Conservation (phyloP, 257 asterid species). For the Solanum tarapatanum region DNA sequence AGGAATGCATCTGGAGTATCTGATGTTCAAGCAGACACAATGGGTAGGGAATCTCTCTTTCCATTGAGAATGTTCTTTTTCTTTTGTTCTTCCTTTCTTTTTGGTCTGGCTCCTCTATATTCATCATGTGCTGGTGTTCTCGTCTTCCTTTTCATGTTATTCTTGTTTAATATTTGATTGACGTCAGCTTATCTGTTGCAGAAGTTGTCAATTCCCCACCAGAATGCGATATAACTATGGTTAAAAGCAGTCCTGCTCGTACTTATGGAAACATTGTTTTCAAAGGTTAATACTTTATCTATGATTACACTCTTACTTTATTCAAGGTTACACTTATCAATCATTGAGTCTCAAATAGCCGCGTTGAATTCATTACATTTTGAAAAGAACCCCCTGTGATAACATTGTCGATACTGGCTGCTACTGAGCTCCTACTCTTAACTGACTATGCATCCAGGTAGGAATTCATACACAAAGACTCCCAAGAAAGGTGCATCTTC, state of each 20-base stretch:
- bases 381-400: background rate
- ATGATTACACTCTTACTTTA: background rate
- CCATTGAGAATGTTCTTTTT: background rate
- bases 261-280: background rate
- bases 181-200: background rate
- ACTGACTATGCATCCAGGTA: conserved; percentile 13
- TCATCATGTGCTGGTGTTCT: background rate
- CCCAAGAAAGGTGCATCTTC: conserved; percentile 5
- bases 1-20: background rate
- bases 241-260: background rate
- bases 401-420: background rate
- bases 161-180: background rate
- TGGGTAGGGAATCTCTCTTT: conserved; percentile 3
- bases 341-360: background rate
- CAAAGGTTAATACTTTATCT: conserved; percentile 10
- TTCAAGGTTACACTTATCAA: background rate
- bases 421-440: background rate
- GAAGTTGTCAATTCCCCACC: background rate
- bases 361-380: background rate
- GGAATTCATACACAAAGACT: conserved; percentile 3
- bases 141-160: background rate
- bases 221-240: background rate
- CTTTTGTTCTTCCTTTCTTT: background rate
- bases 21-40: conserved; percentile 1
- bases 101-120: background rate